These are phyloP conservation scores for Aspergillus amoenus DNA, from an alignment of 2,329 filamentous ascomycete genomes.

Conservation along the genomic window DNA sequence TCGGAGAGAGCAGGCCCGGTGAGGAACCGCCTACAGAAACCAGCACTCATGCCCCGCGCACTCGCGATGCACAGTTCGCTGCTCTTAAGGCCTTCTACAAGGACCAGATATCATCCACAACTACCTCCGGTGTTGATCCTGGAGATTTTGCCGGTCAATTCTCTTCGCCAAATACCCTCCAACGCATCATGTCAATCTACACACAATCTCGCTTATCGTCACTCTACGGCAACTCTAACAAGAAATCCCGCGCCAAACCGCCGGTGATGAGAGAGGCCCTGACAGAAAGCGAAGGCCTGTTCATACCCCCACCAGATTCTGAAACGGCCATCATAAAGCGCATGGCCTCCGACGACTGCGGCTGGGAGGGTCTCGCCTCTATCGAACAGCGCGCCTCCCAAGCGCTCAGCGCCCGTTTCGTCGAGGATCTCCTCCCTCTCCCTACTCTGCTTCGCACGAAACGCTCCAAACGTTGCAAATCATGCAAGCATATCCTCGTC, in stretches of 20 bases:
- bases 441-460: constrained; percentile 85
- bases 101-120: constrained; percentile 65
- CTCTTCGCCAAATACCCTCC: constrained; percentile 75
- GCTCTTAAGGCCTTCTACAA: constrained; percentile 80
- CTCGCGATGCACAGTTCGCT: constrained; percentile 69
- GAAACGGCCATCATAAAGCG: constrained; percentile 62
- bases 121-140: constrained; percentile 53
- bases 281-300: constrained; percentile 68
- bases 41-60: constrained; percentile 41
- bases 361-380: constrained; percentile 65
- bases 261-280: constrained; percentile 79
- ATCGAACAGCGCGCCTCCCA: constrained; percentile 53
- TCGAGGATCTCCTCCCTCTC: constrained; percentile 74
- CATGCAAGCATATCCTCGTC: constrained; percentile 90
- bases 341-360: constrained; percentile 52
- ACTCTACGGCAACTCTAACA: constrained; percentile 52
- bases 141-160: constrained; percentile 54
- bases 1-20: constrained; percentile 21
- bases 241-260: constrained; percentile 66
- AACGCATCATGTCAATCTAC: constrained; percentile 90
- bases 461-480: constrained; percentile 86
- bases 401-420: constrained; percentile 58
- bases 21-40: constrained; percentile 33
- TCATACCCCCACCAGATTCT: constrained; percentile 57
- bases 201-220: constrained; percentile 58